phyloP scores from a whole-genome alignment of 2,329 filamentous ascomycete genomes.

The Lecanosticta acicola region DNA sequence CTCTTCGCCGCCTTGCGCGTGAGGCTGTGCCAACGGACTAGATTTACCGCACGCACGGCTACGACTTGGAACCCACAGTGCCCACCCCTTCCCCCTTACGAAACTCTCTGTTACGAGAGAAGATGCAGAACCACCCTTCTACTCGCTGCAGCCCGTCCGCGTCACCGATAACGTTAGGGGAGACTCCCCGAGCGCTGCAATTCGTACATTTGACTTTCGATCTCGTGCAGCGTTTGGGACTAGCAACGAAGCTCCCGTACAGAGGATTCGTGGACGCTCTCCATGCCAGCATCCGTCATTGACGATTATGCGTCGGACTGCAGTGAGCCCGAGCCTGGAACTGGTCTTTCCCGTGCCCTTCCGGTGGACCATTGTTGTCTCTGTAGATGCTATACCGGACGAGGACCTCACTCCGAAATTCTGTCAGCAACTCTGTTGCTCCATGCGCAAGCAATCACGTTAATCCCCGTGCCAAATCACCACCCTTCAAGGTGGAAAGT shows the following conservation, averaged over 20 bases:
- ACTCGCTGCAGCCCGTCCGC: too few species aligned
- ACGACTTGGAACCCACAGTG: background rate
- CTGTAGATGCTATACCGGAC: background rate
- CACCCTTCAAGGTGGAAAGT: too few species aligned
- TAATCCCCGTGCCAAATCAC: too few species aligned
- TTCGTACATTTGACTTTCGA: background rate
- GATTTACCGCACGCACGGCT: background rate
- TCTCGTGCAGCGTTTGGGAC: background rate
- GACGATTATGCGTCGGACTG: too few species aligned
- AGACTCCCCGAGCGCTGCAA: background rate
- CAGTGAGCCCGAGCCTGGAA: too few species aligned
- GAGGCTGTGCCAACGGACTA: constrained; percentile 4
- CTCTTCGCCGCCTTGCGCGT: background rate
- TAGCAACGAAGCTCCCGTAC: too few species aligned
- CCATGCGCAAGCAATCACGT: background rate
- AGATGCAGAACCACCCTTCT: too few species aligned
- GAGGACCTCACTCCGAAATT: background rate
- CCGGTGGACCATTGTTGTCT: constrained; percentile 5
- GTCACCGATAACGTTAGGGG: too few species aligned
- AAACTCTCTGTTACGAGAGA: constrained; percentile 2
- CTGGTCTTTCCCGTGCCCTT: constrained; percentile 1
- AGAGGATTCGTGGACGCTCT: too few species aligned
- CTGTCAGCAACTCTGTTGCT: background rate
- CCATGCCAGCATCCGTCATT: too few species aligned
- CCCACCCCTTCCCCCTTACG: background rate